phyloP scores from a whole-genome alignment of 2,329 filamentous ascomycete genomes.

The Aspergillus pseudoterreus region DNA sequence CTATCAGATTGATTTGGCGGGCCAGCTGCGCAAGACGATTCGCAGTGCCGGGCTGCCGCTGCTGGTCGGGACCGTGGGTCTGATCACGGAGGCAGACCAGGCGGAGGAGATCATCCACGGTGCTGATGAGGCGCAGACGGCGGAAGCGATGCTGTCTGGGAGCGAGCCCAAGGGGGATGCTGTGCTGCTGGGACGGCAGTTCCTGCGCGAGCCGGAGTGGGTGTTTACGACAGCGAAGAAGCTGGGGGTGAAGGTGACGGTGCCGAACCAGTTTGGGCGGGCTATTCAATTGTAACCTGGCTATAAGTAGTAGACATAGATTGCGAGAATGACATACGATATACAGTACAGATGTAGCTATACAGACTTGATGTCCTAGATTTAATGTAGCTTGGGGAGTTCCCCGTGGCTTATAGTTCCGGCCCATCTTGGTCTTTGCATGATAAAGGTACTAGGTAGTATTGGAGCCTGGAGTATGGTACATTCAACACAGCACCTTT shows the following conservation, averaged over 20 bases:
- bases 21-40: constrained; percentile 41
- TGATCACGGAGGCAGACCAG: constrained; percentile 53
- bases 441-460: too few species aligned
- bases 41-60: constrained; percentile 36
- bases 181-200: constrained; percentile 52
- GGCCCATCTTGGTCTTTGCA: too few species aligned
- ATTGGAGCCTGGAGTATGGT: too few species aligned
- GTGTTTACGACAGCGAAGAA: constrained; percentile 50
- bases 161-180: constrained; percentile 41
- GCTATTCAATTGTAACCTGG: constrained; percentile 7
- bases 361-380: too few species aligned
- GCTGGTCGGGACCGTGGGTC: constrained; percentile 51
- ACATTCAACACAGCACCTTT: too few species aligned
- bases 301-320: neutral
- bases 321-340: neutral
- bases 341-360: too few species aligned
- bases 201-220: constrained; percentile 55
- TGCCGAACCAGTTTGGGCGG: constrained; percentile 46
- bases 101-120: constrained; percentile 46
- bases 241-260: constrained; percentile 46
- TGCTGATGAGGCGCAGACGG: constrained; percentile 23
- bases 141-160: constrained; percentile 24
- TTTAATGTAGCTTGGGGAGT: too few species aligned
- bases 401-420: too few species aligned
- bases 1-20: constrained; percentile 50